Conservation (phyloP, 225 moss, liverwort and hornwort species). For the Marchantia polymorpha region DNA sequence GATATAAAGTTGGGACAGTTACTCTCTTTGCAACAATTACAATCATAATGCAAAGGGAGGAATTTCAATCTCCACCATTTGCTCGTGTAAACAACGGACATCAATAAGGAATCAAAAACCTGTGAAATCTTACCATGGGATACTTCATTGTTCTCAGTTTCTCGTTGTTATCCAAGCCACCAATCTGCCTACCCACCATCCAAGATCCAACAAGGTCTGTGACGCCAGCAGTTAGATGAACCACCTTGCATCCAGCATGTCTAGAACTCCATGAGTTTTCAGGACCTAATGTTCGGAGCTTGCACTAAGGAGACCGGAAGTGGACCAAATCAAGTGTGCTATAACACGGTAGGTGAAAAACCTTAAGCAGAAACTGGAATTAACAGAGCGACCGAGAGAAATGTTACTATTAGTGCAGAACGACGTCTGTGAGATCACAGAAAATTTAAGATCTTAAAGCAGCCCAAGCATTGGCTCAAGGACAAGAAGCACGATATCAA, state of each 20-base stretch:
- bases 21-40: no score
- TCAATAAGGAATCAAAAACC: neutral
- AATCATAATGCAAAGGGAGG: neutral
- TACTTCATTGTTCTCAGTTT: slow-evolving; percentile 41
- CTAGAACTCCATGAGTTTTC: slow-evolving; percentile 43
- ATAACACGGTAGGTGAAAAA: slow-evolving; percentile 50
- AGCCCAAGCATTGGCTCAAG: no score
- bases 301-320: slow-evolving; percentile 41
- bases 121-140: slow-evolving; percentile 34
- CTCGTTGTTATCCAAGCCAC: slow-evolving; percentile 46
- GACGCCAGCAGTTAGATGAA: slow-evolving; percentile 48
- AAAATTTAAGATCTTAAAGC: neutral
- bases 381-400: slow-evolving; percentile 17
- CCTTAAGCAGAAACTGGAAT: slow-evolving; percentile 51
- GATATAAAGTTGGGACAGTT: no score
- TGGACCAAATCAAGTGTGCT: slow-evolving; percentile 51
- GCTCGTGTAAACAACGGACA: slow-evolving; percentile 26
- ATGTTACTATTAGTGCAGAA: slow-evolving; percentile 2
- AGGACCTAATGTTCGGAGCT: slow-evolving; percentile 22
- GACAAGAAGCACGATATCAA: no score
- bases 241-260: slow-evolving; percentile 52
- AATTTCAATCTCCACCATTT: neutral
- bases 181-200: slow-evolving; percentile 49
- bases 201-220: slow-evolving; percentile 45
- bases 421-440: no score